phyloP scores from a whole-genome alignment of 2,329 filamentous ascomycete species.

The Pseudogymnoascus verrucosus region DNA sequence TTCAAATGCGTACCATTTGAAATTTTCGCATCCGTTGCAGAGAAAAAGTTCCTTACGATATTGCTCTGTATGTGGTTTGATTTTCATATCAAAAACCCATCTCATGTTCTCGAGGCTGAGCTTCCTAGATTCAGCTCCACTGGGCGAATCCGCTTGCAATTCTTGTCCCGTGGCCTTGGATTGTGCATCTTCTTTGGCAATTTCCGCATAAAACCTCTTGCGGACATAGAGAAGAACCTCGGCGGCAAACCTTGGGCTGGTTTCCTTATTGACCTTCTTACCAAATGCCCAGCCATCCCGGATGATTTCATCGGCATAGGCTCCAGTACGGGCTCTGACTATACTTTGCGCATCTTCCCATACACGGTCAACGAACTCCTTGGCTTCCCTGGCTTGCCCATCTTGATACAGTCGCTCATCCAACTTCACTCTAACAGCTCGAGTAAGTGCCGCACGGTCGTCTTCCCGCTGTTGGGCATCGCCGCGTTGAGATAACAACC shows the following conservation, averaged over 20 bases:
- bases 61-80: slow-evolving; percentile 60
- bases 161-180: slow-evolving; percentile 38
- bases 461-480: slow-evolving; percentile 54
- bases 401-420: slow-evolving; percentile 24
- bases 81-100: slow-evolving; percentile 71
- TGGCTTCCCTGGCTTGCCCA: slow-evolving; percentile 37
- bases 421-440: slow-evolving; percentile 31
- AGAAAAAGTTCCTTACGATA: slow-evolving; percentile 66
- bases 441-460: slow-evolving; percentile 28
- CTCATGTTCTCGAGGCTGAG: slow-evolving; percentile 80
- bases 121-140: slow-evolving; percentile 49
- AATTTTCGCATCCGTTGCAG: slow-evolving; percentile 60
- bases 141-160: slow-evolving; percentile 39
- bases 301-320: slow-evolving; percentile 64
- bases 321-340: slow-evolving; percentile 54
- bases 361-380: slow-evolving; percentile 56
- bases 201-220: slow-evolving; percentile 55
- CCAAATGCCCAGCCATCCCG: slow-evolving; percentile 57
- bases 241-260: slow-evolving; percentile 59
- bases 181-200: slow-evolving; percentile 44
- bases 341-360: slow-evolving; percentile 66
- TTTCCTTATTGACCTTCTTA: slow-evolving; percentile 54
- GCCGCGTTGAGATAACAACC: slow-evolving; percentile 56
- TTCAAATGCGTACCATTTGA: slow-evolving; percentile 68
- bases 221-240: slow-evolving; percentile 63